Conservation (phyloP, 2,329 filamentous ascomycete species). For the Taxawa tesnikishii region DNA sequence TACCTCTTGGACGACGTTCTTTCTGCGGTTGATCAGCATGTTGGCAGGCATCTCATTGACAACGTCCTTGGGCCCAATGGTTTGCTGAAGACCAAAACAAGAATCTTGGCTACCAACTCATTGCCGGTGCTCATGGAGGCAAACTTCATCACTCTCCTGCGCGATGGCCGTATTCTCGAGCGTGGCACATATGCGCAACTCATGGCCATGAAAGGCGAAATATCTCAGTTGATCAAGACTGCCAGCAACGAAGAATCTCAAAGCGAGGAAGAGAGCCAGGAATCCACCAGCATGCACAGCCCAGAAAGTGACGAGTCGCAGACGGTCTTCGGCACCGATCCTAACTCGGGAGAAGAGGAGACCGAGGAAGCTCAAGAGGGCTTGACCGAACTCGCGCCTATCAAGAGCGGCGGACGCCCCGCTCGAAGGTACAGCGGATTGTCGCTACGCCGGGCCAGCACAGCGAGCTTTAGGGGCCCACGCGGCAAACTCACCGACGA, state of each 20-base stretch:
- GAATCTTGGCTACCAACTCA: slow-evolving; percentile 88
- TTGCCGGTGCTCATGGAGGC: slow-evolving; percentile 84
- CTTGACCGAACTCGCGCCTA: slow-evolving; percentile 63
- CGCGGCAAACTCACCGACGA: slow-evolving; percentile 78
- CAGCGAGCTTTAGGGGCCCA: slow-evolving; percentile 77
- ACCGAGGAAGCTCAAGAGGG: slow-evolving; percentile 54
- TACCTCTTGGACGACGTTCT: slow-evolving; percentile 90
- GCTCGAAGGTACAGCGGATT: slow-evolving; percentile 56
- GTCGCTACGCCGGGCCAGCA: slow-evolving; percentile 80
- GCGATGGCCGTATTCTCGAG: slow-evolving; percentile 73
- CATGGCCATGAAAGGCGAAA: slow-evolving; percentile 85
- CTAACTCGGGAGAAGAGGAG: slow-evolving; percentile 40
- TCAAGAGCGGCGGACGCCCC: slow-evolving; percentile 47
- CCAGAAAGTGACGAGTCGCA: slow-evolving; percentile 58
- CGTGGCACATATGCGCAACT: slow-evolving; percentile 83
- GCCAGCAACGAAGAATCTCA: slow-evolving; percentile 43
- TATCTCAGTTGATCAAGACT: slow-evolving; percentile 72
- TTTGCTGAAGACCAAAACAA: slow-evolving; percentile 72
- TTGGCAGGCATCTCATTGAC: slow-evolving; percentile 88
- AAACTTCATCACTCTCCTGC: slow-evolving; percentile 75
- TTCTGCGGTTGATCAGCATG: slow-evolving; percentile 96
- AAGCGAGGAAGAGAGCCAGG: slow-evolving; percentile 29
- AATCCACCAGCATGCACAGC: slow-evolving; percentile 24
- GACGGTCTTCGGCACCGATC: slow-evolving; percentile 40
- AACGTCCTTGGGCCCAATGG: slow-evolving; percentile 81